Base-by-base conservation (phyloP, 2,329 filamentous ascomycete species). In the Metarhizium brunneum region DNA sequence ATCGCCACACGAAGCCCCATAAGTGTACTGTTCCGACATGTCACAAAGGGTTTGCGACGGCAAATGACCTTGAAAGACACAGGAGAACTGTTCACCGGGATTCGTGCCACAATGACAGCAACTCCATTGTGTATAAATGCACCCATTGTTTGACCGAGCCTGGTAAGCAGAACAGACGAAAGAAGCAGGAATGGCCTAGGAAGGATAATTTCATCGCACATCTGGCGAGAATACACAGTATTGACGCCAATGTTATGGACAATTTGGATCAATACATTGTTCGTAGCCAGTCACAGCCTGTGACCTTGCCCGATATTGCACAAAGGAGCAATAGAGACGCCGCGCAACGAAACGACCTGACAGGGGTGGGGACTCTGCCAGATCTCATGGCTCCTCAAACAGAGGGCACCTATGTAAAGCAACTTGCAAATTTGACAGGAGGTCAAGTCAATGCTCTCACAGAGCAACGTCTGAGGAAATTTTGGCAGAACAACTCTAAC, bases 201-300 rank as follows among this genome's bases (percentile, higher is more conserved):
- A 76, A 85, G 52, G 92, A 96, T 69, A 96, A 96, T 65, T 96
- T 96, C 68, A 85, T 85, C 58, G 83, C 86, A 40, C 92, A 96
- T 66, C 77, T 95, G 49, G 76, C 73, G 52, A 81, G 86, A 11
- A 83, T 89, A 63, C 91, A 96, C 66, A 58, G 60, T 0, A 66
- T 68, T 3, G 32, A 65, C 1, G 66, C 76, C 10, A 56, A 57
- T 3, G 57, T 66, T 2, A 74, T 75, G 2, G 69, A 71, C 18
- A 70, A 75, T 36, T 58, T 80, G 4, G 65, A 67, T 20, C 45
- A 61, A 13, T 80, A 69, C 52, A 52, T 68, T 16, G 25, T 50
- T 18, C 50, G 49, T 25, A 36, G 6, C 16, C 11, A 54, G 64
- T 52, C 60, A 53, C 20, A 29, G 13, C 18, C 35, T 14, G 6